phyloP scores from a whole-genome alignment of 371 early-diverging fungal species.

The Apophysomyces ossiformis region DNA sequence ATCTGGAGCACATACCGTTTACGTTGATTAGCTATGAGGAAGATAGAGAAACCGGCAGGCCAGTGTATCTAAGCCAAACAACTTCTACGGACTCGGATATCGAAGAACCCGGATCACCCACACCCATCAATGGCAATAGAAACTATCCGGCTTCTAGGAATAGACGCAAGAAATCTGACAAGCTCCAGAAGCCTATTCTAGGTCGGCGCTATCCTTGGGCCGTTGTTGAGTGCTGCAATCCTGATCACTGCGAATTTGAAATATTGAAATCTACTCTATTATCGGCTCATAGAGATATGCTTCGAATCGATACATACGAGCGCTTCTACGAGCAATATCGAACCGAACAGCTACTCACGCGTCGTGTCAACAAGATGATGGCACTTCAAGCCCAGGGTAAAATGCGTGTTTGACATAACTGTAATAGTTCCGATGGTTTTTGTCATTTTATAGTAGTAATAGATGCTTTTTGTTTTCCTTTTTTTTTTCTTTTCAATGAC shows the following conservation, averaged over 20 bases:
- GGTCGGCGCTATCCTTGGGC: constrained; percentile 99
- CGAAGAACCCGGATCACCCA: constrained; percentile 3
- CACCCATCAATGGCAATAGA: not conserved
- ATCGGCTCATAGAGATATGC: constrained; percentile 75
- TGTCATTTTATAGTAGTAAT: not conserved
- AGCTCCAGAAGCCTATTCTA: constrained; percentile 16
- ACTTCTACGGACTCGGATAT: not conserved
- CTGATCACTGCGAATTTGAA: constrained; percentile 84
- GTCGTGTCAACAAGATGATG: constrained; percentile 32
- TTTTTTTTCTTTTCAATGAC: constrained; percentile 29
- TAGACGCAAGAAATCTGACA: not conserved
- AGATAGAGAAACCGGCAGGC: constrained; percentile 37
- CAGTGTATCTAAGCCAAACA: constrained; percentile 13
- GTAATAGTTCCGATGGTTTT: not conserved
- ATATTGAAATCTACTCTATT: constrained; percentile 56
- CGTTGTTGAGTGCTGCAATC: constrained; percentile 81
- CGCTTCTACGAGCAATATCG: constrained; percentile 89
- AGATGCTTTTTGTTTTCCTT: not conserved
- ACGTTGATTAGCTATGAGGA: constrained; percentile 77
- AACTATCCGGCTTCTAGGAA: not conserved
- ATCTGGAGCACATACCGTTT: constrained; percentile 63
- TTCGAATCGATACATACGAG: constrained; percentile 85
- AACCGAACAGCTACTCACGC: constrained; percentile 71
- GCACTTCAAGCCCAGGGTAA: constrained; percentile 15
- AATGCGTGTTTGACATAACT: constrained; percentile 2